Evolutionary conservation across 108 stramenopile species (phyloP).

Genomic region (Craspedostauros australis): DNA sequence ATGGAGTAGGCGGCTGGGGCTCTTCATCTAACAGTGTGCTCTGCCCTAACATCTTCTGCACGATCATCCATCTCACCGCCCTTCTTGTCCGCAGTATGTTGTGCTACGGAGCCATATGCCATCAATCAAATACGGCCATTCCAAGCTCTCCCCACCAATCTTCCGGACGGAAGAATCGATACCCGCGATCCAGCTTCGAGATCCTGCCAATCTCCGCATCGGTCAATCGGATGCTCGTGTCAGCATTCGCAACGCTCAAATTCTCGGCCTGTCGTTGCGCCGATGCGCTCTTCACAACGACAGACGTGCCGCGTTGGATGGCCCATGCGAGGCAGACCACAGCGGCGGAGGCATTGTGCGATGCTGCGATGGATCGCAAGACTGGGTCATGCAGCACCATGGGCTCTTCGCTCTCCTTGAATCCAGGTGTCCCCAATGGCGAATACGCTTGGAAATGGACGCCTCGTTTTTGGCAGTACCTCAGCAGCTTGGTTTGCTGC

Average conservation of each 20-base stretch:
- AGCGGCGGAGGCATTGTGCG: conserved; percentile 41
- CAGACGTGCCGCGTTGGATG: conserved; percentile 51
- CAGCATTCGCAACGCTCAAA: conserved; percentile 3
- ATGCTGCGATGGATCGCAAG: conserved; percentile 34
- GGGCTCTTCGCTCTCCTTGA: conserved; percentile 51
- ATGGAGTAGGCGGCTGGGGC: too few relatives aligned
- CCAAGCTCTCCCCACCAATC: conserved; percentile 64
- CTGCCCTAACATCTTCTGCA: too few relatives aligned
- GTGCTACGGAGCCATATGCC: too few relatives aligned
- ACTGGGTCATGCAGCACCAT: conserved; percentile 46
- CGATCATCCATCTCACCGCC: too few relatives aligned
- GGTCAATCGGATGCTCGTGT: conserved; percentile 6
- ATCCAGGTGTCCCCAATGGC: conserved; percentile 70
- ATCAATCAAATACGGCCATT: conserved; percentile 67
- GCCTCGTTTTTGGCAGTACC: conserved; percentile 58
- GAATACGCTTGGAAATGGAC: conserved; percentile 78
- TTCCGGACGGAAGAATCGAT: conserved; percentile 71
- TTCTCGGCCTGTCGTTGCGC: conserved; percentile 48
- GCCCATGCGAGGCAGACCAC: conserved; percentile 69
- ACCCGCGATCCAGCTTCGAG: conserved; percentile 45
- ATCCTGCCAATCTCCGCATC: conserved; percentile 53
- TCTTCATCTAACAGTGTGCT: too few relatives aligned
- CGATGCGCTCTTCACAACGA: conserved; percentile 57
- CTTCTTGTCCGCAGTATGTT: too few relatives aligned
- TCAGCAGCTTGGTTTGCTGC: conserved; percentile 59